phyloP scores from a whole-genome alignment of 2,329 filamentous ascomycete species.

The Ceratocystis harringtonii region DNA sequence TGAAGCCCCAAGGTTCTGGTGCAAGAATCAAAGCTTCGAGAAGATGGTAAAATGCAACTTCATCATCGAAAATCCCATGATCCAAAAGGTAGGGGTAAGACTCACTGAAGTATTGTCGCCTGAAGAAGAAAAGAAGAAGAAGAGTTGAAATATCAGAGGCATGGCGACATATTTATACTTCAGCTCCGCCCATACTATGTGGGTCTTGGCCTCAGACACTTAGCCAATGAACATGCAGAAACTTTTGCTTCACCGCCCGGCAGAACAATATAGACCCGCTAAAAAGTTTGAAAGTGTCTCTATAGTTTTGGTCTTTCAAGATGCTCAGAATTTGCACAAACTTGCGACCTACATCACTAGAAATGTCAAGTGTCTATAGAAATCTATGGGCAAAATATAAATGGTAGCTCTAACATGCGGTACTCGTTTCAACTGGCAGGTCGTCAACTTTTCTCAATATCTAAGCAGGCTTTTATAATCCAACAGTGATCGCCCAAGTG shows the following conservation, averaged over 20 bases:
- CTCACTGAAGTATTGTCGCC: slow-evolving; percentile 48
- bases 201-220: background rate
- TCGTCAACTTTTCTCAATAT: too few species aligned
- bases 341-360: slow-evolving; percentile 12
- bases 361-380: background rate
- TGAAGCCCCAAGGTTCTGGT: background rate
- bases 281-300: slow-evolving; percentile 13
- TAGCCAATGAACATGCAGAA: background rate
- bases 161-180: slow-evolving; percentile 29
- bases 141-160: slow-evolving; percentile 25
- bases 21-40: background rate
- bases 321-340: background rate
- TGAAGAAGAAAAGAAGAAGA: slow-evolving; percentile 38
- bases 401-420: background rate
- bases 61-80: slow-evolving; percentile 18
- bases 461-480: too few species aligned
- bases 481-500: too few species aligned
- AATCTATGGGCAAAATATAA: background rate
- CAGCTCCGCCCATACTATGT: slow-evolving; percentile 25
- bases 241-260: slow-evolving; percentile 13
- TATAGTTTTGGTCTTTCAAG: slow-evolving; percentile 13
- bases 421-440: background rate
- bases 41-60: background rate
- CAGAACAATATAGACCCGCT: slow-evolving; percentile 19
- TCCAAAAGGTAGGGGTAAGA: slow-evolving; percentile 24